These are phyloP conservation scores for Diplodia mutila DNA, from an alignment of 2,329 filamentous ascomycete species.

Conservation along the genomic window DNA sequence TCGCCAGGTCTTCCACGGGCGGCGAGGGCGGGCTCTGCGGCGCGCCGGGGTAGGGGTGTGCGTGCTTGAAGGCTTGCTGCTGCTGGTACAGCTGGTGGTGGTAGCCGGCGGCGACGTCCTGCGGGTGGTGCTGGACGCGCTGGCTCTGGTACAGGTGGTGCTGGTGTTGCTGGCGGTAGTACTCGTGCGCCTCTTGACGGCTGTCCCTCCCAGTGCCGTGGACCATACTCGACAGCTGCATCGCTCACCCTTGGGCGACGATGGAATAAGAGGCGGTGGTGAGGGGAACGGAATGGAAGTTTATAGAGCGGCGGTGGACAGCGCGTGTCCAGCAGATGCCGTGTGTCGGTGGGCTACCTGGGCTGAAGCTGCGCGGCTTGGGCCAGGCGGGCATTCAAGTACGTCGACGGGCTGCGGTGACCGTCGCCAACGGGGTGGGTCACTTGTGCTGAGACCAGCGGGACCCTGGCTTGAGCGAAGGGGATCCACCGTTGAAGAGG, in stretches of 20 bases:
- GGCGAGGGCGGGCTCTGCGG: conserved; percentile 73
- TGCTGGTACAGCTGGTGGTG: conserved; percentile 12
- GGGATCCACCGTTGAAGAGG: conserved; percentile 29
- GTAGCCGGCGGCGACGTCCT: conserved; percentile 43
- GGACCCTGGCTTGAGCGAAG: conserved; percentile 27
- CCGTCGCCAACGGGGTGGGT: conserved; percentile 42
- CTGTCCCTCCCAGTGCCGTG: conserved; percentile 46
- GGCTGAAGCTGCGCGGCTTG: conserved; percentile 24
- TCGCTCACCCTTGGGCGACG: conserved; percentile 31
- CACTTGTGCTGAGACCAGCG: conserved; percentile 34
- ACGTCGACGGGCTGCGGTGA: conserved; percentile 27
- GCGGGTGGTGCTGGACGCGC: conserved; percentile 26
- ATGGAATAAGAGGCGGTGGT: conserved; percentile 22
- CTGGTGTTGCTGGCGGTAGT: conserved; percentile 26
- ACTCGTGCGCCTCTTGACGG: conserved; percentile 39
- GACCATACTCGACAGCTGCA: conserved; percentile 51
- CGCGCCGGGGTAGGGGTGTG: conserved; percentile 36
- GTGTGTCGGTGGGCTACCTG: conserved; percentile 22
- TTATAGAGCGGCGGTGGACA: conserved; percentile 23
- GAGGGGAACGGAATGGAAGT: conserved; percentile 29
- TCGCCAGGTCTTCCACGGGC: conserved; percentile 68
- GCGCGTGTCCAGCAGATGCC: conserved; percentile 14
- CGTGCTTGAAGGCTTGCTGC: conserved; percentile 28
- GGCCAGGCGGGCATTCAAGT: conserved; percentile 41
- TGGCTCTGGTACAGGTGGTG: conserved; percentile 28